Base-by-base conservation (phyloP, 2,329 filamentous ascomycete species). In the Coniella vitis region DNA sequence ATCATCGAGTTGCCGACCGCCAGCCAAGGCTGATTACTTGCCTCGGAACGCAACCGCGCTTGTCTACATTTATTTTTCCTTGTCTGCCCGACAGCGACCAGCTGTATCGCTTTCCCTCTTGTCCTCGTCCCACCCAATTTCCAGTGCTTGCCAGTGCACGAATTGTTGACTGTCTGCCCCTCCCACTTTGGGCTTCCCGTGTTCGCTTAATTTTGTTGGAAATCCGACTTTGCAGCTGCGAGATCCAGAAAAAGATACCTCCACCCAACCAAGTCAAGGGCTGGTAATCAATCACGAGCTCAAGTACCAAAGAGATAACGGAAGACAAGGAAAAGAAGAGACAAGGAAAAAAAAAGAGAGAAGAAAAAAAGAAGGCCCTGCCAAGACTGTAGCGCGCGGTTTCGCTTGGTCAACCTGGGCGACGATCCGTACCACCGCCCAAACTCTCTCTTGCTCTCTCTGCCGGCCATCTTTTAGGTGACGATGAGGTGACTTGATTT, bases 311-410 rank as follows among this genome's bases (percentile, higher is more conserved):
- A 10, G 25, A 9, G 16, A 25, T 10, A 10, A 20, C n/a, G 14
- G 7, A 41, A 14, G 8, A 21, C 4, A 34, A n/a, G 25, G 13
- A 39, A 17, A 40, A 17, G 16, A 9, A 40, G 4, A 39, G 4
- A 7, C 2, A 14, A 39, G n/a, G 2, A 21, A 19, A 5, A 20
- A 10, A 17, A 38, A 22, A 21, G 16, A 5, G 25, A 25, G 9
- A 40, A 29, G 13, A n/a, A 3, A 13, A 20, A 5, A 38, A 36
- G 45, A 22, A 45, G 49, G 45, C 45, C 49, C 39, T 48, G 45
- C 45, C 45, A 52, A 48, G 49, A 52, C 40, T 52, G 49, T 46
- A 52, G 48, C 49, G 49, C 36, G 41, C 45, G 45, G 39, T 48
- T 46, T 48, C 42, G 44, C 48, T 42, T 34, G 22, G 37, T 19